These are phyloP conservation scores for Tilletiopsis washingtonensis DNA, from an alignment of 1,284 basidiomycete species.

Conservation along the genomic window DNA sequence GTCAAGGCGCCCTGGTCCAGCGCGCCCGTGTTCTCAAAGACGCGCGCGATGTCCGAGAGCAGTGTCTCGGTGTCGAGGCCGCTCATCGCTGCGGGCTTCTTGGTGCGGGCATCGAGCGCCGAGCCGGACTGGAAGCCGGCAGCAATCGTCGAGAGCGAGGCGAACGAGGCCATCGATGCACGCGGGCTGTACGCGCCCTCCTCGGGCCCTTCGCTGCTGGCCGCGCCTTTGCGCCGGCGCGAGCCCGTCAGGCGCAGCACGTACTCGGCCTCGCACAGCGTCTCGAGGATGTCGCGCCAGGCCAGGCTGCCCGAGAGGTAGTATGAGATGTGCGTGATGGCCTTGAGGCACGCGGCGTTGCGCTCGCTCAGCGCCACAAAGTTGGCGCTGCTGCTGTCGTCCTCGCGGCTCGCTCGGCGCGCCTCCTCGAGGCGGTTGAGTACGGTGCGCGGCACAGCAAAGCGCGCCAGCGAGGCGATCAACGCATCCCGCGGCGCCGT, in stretches of 20 bases:
- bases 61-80: slow-evolving; percentile 6
- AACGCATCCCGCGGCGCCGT: slow-evolving; percentile 85
- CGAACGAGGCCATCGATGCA: slow-evolving; percentile 2
- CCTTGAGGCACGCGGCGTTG: slow-evolving; percentile 82
- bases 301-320: slow-evolving; percentile 77
- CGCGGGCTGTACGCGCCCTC: not conserved
- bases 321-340: slow-evolving; percentile 67
- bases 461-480: slow-evolving; percentile 74
- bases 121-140: slow-evolving; percentile 7
- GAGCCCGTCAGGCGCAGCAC: slow-evolving; percentile 3
- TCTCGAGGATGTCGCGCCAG: slow-evolving; percentile 83
- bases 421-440: not conserved
- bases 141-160: slow-evolving; percentile 4
- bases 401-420: not conserved
- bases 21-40: slow-evolving; percentile 53
- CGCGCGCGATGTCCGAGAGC: slow-evolving; percentile 18
- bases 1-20: slow-evolving; percentile 74
- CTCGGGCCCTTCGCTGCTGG: not conserved
- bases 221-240: not conserved
- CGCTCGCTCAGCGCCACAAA: slow-evolving; percentile 52
- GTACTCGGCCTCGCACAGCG: slow-evolving; percentile 23
- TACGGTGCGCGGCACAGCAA: slow-evolving; percentile 63
- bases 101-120: not conserved
- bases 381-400: not conserved
- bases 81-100: slow-evolving; percentile 2